These are phyloP conservation scores for Solanum piurae DNA, from an alignment of 257 asterid species.

Conservation along the genomic window DNA sequence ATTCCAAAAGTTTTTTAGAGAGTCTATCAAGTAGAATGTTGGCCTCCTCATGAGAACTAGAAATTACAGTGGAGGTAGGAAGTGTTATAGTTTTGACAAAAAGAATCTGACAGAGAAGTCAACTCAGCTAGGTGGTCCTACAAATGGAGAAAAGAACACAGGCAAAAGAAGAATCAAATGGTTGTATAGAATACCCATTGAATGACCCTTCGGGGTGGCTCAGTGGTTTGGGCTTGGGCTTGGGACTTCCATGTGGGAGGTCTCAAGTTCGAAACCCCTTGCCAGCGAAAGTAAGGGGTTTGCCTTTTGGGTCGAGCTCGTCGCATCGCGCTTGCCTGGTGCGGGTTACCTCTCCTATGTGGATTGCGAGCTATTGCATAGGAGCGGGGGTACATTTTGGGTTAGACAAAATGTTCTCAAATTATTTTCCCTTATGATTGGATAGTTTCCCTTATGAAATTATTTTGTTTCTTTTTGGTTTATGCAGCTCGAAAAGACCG, in stretches of 20 bases:
- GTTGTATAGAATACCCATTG: not conserved
- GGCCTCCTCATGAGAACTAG: not conserved
- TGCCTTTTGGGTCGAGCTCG: too few species aligned
- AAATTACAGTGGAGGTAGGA: not conserved
- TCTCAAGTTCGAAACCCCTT: too few species aligned
- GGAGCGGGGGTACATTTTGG: too few species aligned
- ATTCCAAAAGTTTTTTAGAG: not conserved
- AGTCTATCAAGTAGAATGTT: not conserved
- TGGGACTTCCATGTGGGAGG: too few species aligned
- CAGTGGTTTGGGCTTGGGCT: too few species aligned
- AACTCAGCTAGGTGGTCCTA: not conserved
- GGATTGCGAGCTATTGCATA: too few species aligned
- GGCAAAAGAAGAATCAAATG: not conserved
- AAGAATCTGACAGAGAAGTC: not conserved
- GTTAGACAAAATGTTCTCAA: too few species aligned
- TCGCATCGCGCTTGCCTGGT: too few species aligned
- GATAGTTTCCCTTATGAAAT: not conserved
- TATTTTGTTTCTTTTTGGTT: not conserved
- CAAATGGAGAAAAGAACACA: not conserved
- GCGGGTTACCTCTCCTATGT: too few species aligned
- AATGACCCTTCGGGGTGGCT: not conserved
- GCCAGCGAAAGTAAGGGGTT: too few species aligned
- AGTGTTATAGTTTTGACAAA: not conserved
- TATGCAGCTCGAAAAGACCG: slow-evolving; percentile 60
- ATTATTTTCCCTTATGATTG: too few species aligned